phyloP scores from a whole-genome alignment of 371 early-diverging fungal genomes.

The Mucor plumbeus region DNA sequence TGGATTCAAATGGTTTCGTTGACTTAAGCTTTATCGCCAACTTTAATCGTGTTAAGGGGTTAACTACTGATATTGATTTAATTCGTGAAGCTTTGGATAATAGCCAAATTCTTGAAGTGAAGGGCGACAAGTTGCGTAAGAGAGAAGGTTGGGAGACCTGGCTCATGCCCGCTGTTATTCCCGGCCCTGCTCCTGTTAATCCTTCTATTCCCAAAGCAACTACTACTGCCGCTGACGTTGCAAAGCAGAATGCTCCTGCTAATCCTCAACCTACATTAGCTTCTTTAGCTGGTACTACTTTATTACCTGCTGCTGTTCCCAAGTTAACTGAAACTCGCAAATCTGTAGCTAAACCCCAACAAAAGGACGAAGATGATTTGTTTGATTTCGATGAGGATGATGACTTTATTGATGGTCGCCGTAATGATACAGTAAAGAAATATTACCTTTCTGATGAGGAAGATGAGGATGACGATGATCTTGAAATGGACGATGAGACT shows the following conservation, averaged over 20 bases:
- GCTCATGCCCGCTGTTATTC: constrained; percentile 56
- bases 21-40: constrained; percentile 73
- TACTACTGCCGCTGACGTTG: constrained; percentile 38
- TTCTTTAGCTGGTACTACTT: constrained; percentile 47
- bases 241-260: constrained; percentile 33
- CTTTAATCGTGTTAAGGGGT: constrained; percentile 86
- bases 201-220: constrained; percentile 23
- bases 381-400: constrained; percentile 79
- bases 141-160: constrained; percentile 81
- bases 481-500: constrained; percentile 85
- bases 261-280: constrained; percentile 42
- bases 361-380: constrained; percentile 73
- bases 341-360: constrained; percentile 18
- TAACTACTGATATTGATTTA: constrained; percentile 67
- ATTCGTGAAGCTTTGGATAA: constrained; percentile 64
- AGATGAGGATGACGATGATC: constrained; percentile 69
- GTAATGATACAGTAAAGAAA: constrained; percentile 64
- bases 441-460: constrained; percentile 71
- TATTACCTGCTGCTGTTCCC: constrained; percentile 31
- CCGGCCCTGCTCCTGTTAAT: constrained; percentile 26
- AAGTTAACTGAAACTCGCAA: constrained; percentile 35
- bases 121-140: constrained; percentile 68
- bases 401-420: constrained; percentile 65
- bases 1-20: constrained; percentile 85
- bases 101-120: constrained; percentile 63